These are phyloP conservation scores for Eucalyptus cladocalyx DNA, from an alignment of 345 rosid species.

Conservation along the genomic window DNA sequence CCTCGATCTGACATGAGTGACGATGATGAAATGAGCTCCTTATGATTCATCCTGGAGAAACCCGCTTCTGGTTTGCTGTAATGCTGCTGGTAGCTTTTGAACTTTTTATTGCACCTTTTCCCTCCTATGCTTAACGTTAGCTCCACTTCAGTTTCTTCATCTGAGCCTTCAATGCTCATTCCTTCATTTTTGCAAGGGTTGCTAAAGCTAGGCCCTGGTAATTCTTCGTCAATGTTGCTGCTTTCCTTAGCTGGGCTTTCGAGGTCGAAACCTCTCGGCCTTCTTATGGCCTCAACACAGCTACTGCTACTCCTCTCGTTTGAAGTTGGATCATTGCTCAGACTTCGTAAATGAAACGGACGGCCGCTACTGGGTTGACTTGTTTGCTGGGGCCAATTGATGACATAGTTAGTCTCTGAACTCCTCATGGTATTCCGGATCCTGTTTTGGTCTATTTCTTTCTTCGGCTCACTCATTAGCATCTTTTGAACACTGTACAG, in stretches of 20 bases:
- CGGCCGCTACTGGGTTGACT: neutral
- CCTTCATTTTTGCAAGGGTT: neutral
- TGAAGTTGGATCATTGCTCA: conserved; percentile 11
- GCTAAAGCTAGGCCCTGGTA: conserved; percentile 12
- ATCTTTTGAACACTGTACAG: conserved; percentile 55
- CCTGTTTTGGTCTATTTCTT: conserved; percentile 19
- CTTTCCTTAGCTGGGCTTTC: conserved; percentile 29
- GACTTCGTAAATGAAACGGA: neutral
- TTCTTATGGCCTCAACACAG: conserved; percentile 16
- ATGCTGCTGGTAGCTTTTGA: neutral
- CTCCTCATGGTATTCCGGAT: conserved; percentile 1
- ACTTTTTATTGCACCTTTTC: conserved; percentile 2
- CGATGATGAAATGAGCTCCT: conserved; percentile 8
- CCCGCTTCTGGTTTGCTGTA: neutral
- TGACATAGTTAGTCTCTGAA: neutral
- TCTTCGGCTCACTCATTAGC: conserved; percentile 54
- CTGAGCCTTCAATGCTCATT: neutral
- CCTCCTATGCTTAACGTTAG: conserved; percentile 68
- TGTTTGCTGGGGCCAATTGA: conserved; percentile 5
- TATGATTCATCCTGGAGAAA: neutral
- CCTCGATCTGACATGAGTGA: conserved; percentile 16
- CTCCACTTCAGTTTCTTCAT: conserved; percentile 45
- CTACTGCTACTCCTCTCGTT: conserved; percentile 44
- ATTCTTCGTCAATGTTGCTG: conserved; percentile 7
- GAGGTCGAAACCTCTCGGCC: conserved; percentile 22